A percentile compares a stretch with the other conserved stretches of the same genome.
Evolutionary conservation across 345 rosid genomes (phyloP).

Genomic region (Erucastrum elatum): DNA sequence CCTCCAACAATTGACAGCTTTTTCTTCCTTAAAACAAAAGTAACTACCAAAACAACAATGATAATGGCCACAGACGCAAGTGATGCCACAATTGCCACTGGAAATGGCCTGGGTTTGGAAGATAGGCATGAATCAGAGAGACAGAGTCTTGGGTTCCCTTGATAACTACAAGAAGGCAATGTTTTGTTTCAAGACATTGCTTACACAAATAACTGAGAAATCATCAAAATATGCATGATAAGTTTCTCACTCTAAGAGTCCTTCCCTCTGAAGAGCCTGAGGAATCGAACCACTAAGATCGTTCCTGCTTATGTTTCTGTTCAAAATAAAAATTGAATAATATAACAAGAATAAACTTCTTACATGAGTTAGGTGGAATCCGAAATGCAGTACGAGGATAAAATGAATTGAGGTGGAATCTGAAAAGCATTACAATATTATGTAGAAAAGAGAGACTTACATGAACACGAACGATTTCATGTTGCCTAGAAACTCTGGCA

Average conservation of each 20-base stretch:
- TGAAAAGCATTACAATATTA: background rate
- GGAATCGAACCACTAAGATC: constrained; percentile 46
- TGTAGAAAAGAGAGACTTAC: constrained; percentile 38
- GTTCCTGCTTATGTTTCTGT: constrained; percentile 47
- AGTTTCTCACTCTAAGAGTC: constrained; percentile 8
- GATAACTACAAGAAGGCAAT: background rate
- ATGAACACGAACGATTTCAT: constrained; percentile 41
- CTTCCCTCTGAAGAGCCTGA: constrained; percentile 4
- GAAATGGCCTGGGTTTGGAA: background rate
- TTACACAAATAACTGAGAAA: background rate
- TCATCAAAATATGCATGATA: background rate
- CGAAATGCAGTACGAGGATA: background rate
- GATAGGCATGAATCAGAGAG: background rate
- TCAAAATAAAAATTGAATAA: background rate
- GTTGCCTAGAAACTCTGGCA: constrained; percentile 46
- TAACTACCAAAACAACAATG: background rate
- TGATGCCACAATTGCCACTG: constrained; percentile 2
- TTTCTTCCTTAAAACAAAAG: background rate
- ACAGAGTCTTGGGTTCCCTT: constrained; percentile 23
- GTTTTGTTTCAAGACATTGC: background rate
- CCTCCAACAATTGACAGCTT: background rate
- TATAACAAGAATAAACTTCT: background rate
- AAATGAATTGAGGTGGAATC: no score
- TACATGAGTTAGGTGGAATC: background rate
- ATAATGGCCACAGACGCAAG: constrained; percentile 7